These are phyloP conservation scores for Podaxis pistillaris DNA, from an alignment of 768 basidiomycete species.

Conservation along the genomic window DNA sequence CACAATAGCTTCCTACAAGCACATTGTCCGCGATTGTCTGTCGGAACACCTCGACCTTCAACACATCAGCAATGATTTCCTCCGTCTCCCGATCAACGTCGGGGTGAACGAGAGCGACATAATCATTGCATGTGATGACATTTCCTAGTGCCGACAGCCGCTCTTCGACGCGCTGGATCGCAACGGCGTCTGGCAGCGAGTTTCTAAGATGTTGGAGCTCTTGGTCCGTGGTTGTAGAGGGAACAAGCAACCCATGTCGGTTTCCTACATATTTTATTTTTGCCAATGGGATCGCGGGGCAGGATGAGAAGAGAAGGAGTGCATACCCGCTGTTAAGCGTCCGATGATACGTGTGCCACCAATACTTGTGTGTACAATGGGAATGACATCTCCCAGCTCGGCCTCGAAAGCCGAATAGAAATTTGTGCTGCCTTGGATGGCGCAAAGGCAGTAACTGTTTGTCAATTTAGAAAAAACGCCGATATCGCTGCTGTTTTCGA, in stretches of 20 bases:
- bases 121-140: slow-evolving; percentile 98
- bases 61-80: slow-evolving; percentile 98
- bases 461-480: slow-evolving; percentile 98
- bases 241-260: slow-evolving; percentile 95
- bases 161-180: slow-evolving; percentile 95
- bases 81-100: slow-evolving; percentile 98
- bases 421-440: slow-evolving; percentile 93
- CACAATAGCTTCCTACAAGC: slow-evolving; percentile 94
- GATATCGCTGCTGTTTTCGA: slow-evolving; percentile 92
- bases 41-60: slow-evolving; percentile 98
- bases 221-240: slow-evolving; percentile 94
- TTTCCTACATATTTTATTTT: slow-evolving; percentile 58
- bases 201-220: slow-evolving; percentile 98
- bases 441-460: slow-evolving; percentile 95
- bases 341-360: slow-evolving; percentile 93
- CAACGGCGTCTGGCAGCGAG: slow-evolving; percentile 88
- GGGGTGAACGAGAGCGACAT: slow-evolving; percentile 98
- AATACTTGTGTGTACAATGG: slow-evolving; percentile 95
- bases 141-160: slow-evolving; percentile 96
- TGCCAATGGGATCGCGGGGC: neutral
- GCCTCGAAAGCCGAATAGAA: slow-evolving; percentile 98
- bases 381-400: slow-evolving; percentile 84
- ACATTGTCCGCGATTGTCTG: slow-evolving; percentile 98
- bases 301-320: neutral
- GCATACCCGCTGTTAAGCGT: slow-evolving; percentile 82